These are phyloP conservation scores for Alopecurus myosuroides DNA, from an alignment of 176 grass and related monocot species.

Conservation along the genomic window DNA sequence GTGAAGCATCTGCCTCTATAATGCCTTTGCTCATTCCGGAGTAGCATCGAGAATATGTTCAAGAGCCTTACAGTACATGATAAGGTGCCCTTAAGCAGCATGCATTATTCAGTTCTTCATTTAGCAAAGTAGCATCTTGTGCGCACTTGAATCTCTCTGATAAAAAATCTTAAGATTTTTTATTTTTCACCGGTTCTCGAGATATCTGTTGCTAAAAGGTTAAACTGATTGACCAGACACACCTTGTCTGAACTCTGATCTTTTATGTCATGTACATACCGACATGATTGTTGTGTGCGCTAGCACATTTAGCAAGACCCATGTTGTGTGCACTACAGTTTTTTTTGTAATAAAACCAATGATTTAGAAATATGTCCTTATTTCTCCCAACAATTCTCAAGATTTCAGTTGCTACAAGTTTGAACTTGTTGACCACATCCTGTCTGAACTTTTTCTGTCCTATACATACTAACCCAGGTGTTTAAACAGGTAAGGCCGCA, in stretches of 20 bases:
- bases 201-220: background rate
- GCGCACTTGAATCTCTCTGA: too few relatives aligned
- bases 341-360: background rate
- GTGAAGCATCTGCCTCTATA: background rate
- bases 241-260: background rate
- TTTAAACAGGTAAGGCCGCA: conserved; percentile 65
- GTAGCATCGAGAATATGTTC: background rate
- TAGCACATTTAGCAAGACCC: background rate
- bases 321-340: background rate
- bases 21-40: background rate
- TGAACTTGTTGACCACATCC: background rate
- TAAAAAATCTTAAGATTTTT: too few relatives aligned
- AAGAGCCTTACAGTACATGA: background rate
- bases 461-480: background rate
- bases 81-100: background rate
- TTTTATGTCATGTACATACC: background rate
- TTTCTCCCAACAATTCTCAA: background rate
- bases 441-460: background rate
- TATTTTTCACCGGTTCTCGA: background rate
- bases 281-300: too few relatives aligned
- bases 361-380: background rate
- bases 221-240: background rate
- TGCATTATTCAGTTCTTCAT: background rate
- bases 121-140: too few relatives aligned
- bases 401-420: background rate